Percentiles rank a stretch among this genome's conserved stretches.
Conservation (phyloP, 2,329 filamentous ascomycete species). For the Cercospora janseana region DNA sequence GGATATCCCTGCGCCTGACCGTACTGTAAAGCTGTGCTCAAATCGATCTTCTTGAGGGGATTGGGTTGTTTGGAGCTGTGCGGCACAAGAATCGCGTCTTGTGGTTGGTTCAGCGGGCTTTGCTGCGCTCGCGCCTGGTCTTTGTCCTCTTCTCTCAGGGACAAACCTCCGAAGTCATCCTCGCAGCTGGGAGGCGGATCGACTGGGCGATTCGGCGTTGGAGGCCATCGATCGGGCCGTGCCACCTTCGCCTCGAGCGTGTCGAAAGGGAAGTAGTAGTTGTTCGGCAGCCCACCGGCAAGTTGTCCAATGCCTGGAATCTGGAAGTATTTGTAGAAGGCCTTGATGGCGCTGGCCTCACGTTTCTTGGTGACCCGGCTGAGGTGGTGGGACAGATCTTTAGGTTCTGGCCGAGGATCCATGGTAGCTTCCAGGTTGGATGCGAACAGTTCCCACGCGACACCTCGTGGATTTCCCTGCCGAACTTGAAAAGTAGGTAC, state of each 20-base stretch:
- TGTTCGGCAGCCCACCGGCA: slow-evolving; percentile 69
- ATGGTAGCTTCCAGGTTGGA: too few relatives aligned
- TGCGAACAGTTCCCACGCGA: background rate
- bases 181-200: slow-evolving; percentile 47
- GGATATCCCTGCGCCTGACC: slow-evolving; percentile 79
- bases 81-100: slow-evolving; percentile 62
- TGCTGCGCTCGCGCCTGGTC: slow-evolving; percentile 22
- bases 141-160: slow-evolving; percentile 13
- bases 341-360: slow-evolving; percentile 66
- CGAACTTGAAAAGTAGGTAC: background rate
- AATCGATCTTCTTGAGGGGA: slow-evolving; percentile 69
- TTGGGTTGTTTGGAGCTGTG: slow-evolving; percentile 62
- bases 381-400: slow-evolving; percentile 77
- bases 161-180: slow-evolving; percentile 24
- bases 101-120: slow-evolving; percentile 38
- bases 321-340: slow-evolving; percentile 79
- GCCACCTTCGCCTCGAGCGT: slow-evolving; percentile 81
- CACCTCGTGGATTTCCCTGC: background rate
- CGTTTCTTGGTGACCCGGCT: slow-evolving; percentile 68
- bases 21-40: slow-evolving; percentile 82
- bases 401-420: slow-evolving; percentile 50
- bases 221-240: slow-evolving; percentile 69
- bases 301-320: slow-evolving; percentile 62
- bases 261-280: slow-evolving; percentile 83
- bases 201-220: slow-evolving; percentile 62